Percentiles rank a stretch among this genome's conserved stretches.
Conservation (phyloP, 768 basidiomycete species). For the Pulveroboletus frians region DNA sequence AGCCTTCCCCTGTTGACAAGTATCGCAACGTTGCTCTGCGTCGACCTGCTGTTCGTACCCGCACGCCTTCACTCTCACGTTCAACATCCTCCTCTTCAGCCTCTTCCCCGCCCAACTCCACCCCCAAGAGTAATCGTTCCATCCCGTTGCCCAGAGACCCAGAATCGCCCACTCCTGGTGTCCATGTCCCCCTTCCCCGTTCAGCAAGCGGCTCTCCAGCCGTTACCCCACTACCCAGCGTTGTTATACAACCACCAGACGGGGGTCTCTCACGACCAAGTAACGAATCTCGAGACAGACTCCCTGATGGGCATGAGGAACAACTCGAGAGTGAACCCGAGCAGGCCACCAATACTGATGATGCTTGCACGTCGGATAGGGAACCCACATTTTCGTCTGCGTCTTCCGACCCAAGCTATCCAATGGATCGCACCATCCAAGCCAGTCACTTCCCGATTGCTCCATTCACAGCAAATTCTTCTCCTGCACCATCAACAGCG, state of each 20-base stretch:
- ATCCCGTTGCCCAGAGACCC: constrained; percentile 34
- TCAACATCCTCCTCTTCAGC: constrained; percentile 46
- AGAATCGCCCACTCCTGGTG: constrained; percentile 45
- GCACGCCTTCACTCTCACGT: constrained; percentile 64
- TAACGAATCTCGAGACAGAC: constrained; percentile 10
- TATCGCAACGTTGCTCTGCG: constrained; percentile 61
- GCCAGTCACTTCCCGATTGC: constrained; percentile 31
- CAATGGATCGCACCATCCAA: constrained; percentile 27
- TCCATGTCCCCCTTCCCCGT: constrained; percentile 47
- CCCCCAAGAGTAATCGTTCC: constrained; percentile 54
- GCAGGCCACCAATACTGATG: constrained; percentile 19
- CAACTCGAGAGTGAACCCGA: constrained; percentile 21
- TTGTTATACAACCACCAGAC: constrained; percentile 19
- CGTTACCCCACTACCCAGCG: constrained; percentile 25
- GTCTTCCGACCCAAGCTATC: constrained; percentile 37
- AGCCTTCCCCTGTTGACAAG: constrained; percentile 61
- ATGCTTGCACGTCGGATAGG: constrained; percentile 25
- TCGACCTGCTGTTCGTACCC: constrained; percentile 44
- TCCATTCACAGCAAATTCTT: constrained; percentile 43
- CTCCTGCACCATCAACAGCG: constrained; percentile 49
- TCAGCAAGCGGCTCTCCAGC: constrained; percentile 49
- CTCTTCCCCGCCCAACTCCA: constrained; percentile 60
- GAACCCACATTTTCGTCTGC: constrained; percentile 76
- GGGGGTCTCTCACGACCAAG: constrained; percentile 12
- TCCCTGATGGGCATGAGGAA: constrained; percentile 1